phyloP scores from a whole-genome alignment of 2,329 filamentous ascomycete species.

The Metarhizium sp. region DNA sequence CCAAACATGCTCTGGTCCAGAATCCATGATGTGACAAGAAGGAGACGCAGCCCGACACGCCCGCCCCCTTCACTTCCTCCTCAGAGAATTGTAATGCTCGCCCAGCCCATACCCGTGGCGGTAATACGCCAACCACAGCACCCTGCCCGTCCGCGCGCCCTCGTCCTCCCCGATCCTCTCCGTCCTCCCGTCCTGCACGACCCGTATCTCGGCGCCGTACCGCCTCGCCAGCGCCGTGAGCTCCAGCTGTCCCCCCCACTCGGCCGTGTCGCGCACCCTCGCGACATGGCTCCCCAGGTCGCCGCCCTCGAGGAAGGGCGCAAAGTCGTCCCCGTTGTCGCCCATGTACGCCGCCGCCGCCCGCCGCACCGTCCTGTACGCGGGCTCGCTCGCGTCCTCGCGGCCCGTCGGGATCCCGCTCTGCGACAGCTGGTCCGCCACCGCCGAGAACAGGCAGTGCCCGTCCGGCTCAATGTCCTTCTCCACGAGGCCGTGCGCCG shows the following conservation, averaged over 20 bases:
- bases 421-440: constrained; percentile 7
- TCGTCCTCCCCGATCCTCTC: constrained; percentile 56
- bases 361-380: constrained; percentile 59
- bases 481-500: constrained; percentile 55
- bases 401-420: not conserved
- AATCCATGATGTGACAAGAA: not conserved
- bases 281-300: constrained; percentile 61
- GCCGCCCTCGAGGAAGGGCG: constrained; percentile 79
- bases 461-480: constrained; percentile 81
- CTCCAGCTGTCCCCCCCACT: constrained; percentile 95
- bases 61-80: constrained; percentile 25
- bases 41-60: not conserved
- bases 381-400: constrained; percentile 17
- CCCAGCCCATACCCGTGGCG: constrained; percentile 87
- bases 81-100: constrained; percentile 93
- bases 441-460: constrained; percentile 85
- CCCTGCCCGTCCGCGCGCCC: constrained; percentile 40
- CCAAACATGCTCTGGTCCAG: too few species aligned
- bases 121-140: constrained; percentile 88
- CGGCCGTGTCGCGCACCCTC: constrained; percentile 77
- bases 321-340: constrained; percentile 68
- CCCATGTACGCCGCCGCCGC: constrained; percentile 72
- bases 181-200: constrained; percentile 75
- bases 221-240: constrained; percentile 72
- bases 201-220: constrained; percentile 72